Evolutionary conservation across 768 basidiomycete species (phyloP).

Genomic region (Leucocoprinus leucothites): DNA sequence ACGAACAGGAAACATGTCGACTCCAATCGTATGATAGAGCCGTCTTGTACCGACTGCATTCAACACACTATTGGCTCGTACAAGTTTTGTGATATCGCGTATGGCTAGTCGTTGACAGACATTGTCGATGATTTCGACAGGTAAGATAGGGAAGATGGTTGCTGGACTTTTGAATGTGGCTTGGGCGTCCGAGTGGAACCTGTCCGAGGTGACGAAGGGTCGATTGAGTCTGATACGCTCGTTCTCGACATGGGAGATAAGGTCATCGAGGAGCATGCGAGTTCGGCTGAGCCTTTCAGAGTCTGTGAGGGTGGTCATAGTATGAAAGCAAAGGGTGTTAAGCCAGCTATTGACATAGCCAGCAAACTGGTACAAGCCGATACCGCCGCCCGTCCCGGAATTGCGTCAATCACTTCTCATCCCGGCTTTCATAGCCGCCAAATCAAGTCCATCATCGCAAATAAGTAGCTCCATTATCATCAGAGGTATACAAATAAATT

Average conservation of each 20-base stretch:
- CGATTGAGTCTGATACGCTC: background rate
- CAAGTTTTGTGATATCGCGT: constrained; percentile 18
- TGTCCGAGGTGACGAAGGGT: background rate
- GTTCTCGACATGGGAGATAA: constrained; percentile 11
- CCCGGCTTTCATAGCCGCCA: no score
- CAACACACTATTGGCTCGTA: constrained; percentile 21
- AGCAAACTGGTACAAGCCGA: background rate
- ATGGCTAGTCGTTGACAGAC: constrained; percentile 20
- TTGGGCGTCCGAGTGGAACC: background rate
- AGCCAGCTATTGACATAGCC: no score
- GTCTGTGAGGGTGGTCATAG: constrained; percentile 5
- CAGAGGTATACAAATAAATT: background rate
- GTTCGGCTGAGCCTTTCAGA: constrained; percentile 3
- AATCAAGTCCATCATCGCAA: background rate
- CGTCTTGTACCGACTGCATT: constrained; percentile 21
- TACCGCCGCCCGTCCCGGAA: background rate
- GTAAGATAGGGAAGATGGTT: constrained; percentile 15
- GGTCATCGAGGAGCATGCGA: constrained; percentile 11
- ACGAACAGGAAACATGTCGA: background rate
- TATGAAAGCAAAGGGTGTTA: background rate
- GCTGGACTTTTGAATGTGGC: background rate
- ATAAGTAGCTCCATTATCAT: background rate
- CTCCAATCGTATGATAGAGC: constrained; percentile 20
- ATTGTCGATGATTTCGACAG: constrained; percentile 26
- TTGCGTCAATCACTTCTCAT: no score